Conservation (phyloP, 805 yeast genomes). For the Dipodascus geniculatus region DNA sequence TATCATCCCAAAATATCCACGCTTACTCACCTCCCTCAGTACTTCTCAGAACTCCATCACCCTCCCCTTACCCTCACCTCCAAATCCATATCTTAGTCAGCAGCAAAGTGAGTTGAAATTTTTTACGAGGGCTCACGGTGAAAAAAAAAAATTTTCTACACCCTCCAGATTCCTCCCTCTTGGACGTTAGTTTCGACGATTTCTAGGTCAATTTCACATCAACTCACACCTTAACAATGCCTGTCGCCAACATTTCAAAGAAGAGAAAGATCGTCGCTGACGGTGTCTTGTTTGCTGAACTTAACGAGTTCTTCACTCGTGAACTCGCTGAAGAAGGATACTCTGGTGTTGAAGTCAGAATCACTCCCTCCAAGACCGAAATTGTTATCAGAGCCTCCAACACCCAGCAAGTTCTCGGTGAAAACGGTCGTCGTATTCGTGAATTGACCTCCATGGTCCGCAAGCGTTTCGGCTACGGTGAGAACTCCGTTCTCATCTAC, state of each 20-base stretch:
- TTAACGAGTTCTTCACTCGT: constrained; percentile 99
- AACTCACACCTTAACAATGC: constrained; percentile 10
- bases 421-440: constrained; percentile 99
- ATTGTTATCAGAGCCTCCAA: constrained; percentile 97
- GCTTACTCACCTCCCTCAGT: too few species aligned
- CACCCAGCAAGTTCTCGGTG: constrained; percentile 98
- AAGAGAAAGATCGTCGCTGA: constrained; percentile 99
- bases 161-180: too few species aligned
- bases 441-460: constrained; percentile 95
- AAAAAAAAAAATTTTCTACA: too few species aligned
- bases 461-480: constrained; percentile 96
- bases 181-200: too few species aligned
- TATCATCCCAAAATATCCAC: too few species aligned
- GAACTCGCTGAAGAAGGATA: constrained; percentile 99
- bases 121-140: too few species aligned
- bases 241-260: constrained; percentile 61
- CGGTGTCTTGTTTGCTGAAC: constrained; percentile 99
- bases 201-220: neutral
- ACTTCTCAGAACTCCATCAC: too few species aligned
- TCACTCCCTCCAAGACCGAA: constrained; percentile 96
- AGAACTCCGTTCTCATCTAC: constrained; percentile 85
- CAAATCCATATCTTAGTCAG: too few species aligned
- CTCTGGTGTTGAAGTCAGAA: constrained; percentile 99
- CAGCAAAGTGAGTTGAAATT: too few species aligned
- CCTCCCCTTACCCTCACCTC: too few species aligned